Conservation (phyloP, 176 grass and related monocot genomes). For the Eremochloa ophiuroides region DNA sequence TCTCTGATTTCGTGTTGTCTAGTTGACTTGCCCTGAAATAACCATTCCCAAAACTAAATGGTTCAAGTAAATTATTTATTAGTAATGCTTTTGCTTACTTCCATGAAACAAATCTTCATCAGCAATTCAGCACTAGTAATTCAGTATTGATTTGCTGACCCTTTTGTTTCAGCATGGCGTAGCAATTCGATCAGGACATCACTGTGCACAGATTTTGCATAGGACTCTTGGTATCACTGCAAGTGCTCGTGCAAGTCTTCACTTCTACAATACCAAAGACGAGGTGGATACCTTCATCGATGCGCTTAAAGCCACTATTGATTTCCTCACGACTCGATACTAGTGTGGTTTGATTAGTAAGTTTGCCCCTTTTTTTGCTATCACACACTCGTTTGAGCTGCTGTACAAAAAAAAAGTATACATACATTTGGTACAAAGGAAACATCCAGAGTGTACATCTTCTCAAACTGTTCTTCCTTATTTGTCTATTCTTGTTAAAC, state of each 20-base stretch:
- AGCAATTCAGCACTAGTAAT: background rate
- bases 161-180: slow-evolving; percentile 70
- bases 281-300: slow-evolving; percentile 74
- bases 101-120: background rate
- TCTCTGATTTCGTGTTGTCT: background rate
- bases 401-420: background rate
- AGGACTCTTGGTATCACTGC: slow-evolving; percentile 57
- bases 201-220: slow-evolving; percentile 87
- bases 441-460: background rate
- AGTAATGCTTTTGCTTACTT: background rate
- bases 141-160: slow-evolving; percentile 1
- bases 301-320: slow-evolving; percentile 61
- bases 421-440: background rate
- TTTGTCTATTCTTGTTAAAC: background rate
- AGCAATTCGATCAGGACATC: slow-evolving; percentile 89
- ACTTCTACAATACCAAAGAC: slow-evolving; percentile 92
- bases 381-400: background rate
- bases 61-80: background rate
- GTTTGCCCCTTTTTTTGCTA: background rate
- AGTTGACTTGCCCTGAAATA: background rate
- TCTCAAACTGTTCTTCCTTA: background rate
- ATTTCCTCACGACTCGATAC: slow-evolving; percentile 51
- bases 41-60: background rate
- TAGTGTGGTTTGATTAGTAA: slow-evolving; percentile 15
- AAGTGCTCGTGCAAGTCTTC: slow-evolving; percentile 89